A percentile compares a stretch with the other conserved stretches of the same genome.
phyloP scores from a whole-genome alignment of 805 yeast species.

The Ogataea minuta region DNA sequence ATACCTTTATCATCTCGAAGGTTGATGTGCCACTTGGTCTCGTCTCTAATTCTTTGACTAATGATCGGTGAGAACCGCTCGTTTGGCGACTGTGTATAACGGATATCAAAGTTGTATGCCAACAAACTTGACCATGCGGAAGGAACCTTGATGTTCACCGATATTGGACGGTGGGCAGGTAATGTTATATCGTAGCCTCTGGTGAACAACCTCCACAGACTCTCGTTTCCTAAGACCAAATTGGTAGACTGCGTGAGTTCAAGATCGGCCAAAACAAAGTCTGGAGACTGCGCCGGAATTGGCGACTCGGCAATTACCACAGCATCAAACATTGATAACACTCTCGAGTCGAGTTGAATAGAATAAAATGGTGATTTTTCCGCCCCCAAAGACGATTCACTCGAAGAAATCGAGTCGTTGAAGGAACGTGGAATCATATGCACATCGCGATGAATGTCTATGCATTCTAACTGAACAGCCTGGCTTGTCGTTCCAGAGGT shows the following conservation, averaged over 20 bases:
- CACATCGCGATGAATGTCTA: conserved; percentile 40
- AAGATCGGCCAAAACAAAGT: conserved; percentile 40
- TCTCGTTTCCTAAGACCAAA: conserved; percentile 30
- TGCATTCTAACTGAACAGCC: conserved; percentile 43
- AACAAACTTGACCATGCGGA: conserved; percentile 62
- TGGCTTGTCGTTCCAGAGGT: conserved; percentile 38
- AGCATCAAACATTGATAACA: conserved; percentile 45
- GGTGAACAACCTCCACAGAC: conserved; percentile 38
- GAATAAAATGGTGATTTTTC: conserved; percentile 47
- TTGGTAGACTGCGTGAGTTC: conserved; percentile 26
- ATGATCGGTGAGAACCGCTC: conserved; percentile 58
- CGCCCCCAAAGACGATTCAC: conserved; percentile 59
- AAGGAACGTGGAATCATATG: conserved; percentile 52
- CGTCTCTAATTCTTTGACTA: conserved; percentile 65
- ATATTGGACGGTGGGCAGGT: conserved; percentile 43
- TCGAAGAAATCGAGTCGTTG: conserved; percentile 32
- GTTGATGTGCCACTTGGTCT: conserved; percentile 76
- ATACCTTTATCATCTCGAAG: conserved; percentile 40
- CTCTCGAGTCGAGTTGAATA: conserved; percentile 39
- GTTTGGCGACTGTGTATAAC: conserved; percentile 26
- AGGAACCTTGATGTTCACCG: conserved; percentile 48
- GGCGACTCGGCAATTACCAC: conserved; percentile 46
- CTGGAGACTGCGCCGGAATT: conserved; percentile 17
- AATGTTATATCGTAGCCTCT: conserved; percentile 40
- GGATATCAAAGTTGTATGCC: conserved; percentile 42